Base-by-base conservation (phyloP, 2,329 filamentous ascomycete species). In the Taxawa tesnikishii region DNA sequence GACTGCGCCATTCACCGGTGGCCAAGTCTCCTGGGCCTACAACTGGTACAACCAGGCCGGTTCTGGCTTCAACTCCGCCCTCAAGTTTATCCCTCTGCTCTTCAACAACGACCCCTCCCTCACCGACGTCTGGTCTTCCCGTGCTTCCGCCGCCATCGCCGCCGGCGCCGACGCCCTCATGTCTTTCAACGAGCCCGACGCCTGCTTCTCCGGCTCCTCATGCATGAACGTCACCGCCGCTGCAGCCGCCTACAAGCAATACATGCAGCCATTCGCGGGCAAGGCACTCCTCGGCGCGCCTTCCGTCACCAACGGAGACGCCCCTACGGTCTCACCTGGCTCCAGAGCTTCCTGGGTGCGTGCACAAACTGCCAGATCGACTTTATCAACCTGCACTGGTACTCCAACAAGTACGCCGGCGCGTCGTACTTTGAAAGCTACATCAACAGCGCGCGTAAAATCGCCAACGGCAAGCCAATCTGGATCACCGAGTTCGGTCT, bases 111-210 rank as follows among this genome's bases (percentile, higher is more conserved):
- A 38, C 12, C 24, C 43, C 6, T 24, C 31, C 28, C 38, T 47
- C 11, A 35, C 36, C 13, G 13, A 16, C 24, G 23, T 36, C n/a
- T 50, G 47, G 47, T 24, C 36, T 8, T 16, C 31, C 10, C 38
- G 38, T 18, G 47, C 40, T 12, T 38, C 44, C 25, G 19, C 37
- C 10, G 45, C 46, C 7, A 43, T 49, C 23, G 28, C 31, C 27
- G 29, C 43, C 16, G 43, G 44, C 30, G 57, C 67, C 40, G 67
- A 62, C 41, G 60, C 64, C 40, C 51, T 80, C 30, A 62, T 80
- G 44, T 63, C 65, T 52, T 79, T 79, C 67, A 82, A 82, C 62
- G 77, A 82, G 60, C 73, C 73, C 15, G 76, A 82, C 52, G 65
- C 23, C 12, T 48, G 44, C 29, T 37, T 67, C 39, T 43, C 42